phyloP scores from a whole-genome alignment of 1,284 basidiomycete genomes.

The Moniliophthora roreri region DNA sequence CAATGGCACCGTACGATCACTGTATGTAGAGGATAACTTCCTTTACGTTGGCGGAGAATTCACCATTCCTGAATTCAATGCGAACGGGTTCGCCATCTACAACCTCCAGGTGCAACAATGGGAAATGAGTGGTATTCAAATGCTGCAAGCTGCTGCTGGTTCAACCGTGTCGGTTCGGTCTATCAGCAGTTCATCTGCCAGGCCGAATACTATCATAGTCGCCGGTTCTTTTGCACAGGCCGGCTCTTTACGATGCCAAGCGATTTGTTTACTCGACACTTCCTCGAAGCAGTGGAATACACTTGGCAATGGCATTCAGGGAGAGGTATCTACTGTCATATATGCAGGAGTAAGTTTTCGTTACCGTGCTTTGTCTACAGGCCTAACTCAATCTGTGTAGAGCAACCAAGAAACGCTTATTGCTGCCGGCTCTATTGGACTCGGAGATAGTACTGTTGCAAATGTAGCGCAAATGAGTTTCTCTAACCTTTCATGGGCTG shows the following conservation, averaged over 20 bases:
- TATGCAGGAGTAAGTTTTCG: conserved; percentile 72
- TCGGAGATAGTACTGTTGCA: conserved; percentile 56
- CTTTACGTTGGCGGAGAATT: conserved; percentile 86
- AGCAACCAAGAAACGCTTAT: conserved; percentile 63
- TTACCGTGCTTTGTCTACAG: not conserved
- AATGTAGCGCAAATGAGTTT: conserved; percentile 77
- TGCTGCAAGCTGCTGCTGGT: conserved; percentile 55
- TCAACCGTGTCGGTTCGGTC: conserved; percentile 71
- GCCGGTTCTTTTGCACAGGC: conserved; percentile 85
- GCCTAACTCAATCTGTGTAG: conserved; percentile 32
- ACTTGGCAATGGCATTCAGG: conserved; percentile 81
- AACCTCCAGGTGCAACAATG: conserved; percentile 65
- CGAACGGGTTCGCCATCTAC: conserved; percentile 75
- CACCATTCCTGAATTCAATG: conserved; percentile 51
- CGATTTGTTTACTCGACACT: conserved; percentile 80
- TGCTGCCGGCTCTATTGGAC: conserved; percentile 73
- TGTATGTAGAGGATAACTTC: conserved; percentile 65
- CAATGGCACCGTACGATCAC: conserved; percentile 70
- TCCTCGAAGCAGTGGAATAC: conserved; percentile 73
- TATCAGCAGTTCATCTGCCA: conserved; percentile 64
- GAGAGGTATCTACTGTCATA: conserved; percentile 77
- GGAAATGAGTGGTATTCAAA: conserved; percentile 55
- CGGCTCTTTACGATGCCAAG: conserved; percentile 75
- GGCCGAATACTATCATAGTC: conserved; percentile 71
- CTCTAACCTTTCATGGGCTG: conserved; percentile 70